Percentiles rank a stretch among this genome's conserved stretches.
Conservation (phyloP, 2,329 filamentous ascomycete genomes). For the Cladophialophora carrionii region DNA sequence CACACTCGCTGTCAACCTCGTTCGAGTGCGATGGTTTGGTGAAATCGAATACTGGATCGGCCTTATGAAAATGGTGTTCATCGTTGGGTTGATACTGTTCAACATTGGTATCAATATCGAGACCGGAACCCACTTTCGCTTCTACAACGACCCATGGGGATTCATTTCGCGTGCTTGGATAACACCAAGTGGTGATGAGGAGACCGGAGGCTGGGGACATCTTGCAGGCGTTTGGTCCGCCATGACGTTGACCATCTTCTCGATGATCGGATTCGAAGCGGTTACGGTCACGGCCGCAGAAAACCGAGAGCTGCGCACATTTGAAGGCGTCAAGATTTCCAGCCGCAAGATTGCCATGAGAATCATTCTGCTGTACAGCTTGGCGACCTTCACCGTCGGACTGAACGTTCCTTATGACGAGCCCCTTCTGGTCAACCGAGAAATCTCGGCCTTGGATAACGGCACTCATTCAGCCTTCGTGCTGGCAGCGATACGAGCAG, state of each 20-base stretch:
- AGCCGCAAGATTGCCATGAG: conserved; percentile 50
- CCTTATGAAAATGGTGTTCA: conserved; percentile 45
- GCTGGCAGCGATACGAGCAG: conserved; percentile 48
- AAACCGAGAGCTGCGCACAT: conserved; percentile 44
- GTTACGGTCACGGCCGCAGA: conserved; percentile 52
- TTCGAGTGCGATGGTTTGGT: conserved; percentile 45
- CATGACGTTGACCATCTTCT: conserved; percentile 45
- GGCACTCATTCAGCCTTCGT: conserved; percentile 48
- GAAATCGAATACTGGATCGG: conserved; percentile 46
- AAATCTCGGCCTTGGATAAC: conserved; percentile 39
- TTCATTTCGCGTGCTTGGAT: conserved; percentile 11
- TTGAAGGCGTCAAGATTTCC: conserved; percentile 52
- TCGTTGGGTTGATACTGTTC: conserved; percentile 49
- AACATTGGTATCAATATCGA: conserved; percentile 47
- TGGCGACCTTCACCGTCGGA: conserved; percentile 49
- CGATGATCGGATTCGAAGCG: conserved; percentile 51
- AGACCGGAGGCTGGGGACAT: conserved; percentile 43
- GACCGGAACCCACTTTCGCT: conserved; percentile 12
- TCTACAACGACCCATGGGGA: conserved; percentile 14
- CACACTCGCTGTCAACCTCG: conserved; percentile 44
- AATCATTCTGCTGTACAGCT: conserved; percentile 50
- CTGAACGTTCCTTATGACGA: conserved; percentile 51
- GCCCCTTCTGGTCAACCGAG: conserved; percentile 40
- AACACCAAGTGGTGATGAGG: conserved; percentile 1
- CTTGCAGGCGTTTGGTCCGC: conserved; percentile 45